phyloP scores from a whole-genome alignment of 1,284 basidiomycete species.

The Fereydounia khargensis region DNA sequence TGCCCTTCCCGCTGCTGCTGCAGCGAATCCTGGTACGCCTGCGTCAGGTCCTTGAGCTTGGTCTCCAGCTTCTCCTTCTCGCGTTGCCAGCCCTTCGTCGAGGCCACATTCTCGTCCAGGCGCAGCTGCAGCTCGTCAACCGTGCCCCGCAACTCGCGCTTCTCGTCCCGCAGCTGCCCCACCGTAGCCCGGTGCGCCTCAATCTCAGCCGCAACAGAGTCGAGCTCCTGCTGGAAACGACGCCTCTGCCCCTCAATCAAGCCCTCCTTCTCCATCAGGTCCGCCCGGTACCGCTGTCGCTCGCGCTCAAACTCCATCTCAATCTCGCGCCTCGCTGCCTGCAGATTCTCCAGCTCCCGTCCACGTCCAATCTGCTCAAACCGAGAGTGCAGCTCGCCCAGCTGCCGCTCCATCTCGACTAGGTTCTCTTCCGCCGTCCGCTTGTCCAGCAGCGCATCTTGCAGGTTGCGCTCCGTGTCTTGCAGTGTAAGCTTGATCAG shows the following conservation, averaged over 20 bases:
- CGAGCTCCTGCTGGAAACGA: slow-evolving; percentile 38
- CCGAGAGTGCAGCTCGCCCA: slow-evolving; percentile 67
- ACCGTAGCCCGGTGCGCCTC: slow-evolving; percentile 21
- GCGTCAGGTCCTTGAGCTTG: slow-evolving; percentile 63
- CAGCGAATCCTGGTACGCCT: slow-evolving; percentile 73
- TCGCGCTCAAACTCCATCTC: slow-evolving; percentile 74
- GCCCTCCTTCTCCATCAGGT: slow-evolving; percentile 73
- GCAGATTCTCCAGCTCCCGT: slow-evolving; percentile 68
- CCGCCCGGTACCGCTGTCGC: slow-evolving; percentile 72
- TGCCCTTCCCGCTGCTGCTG: slow-evolving; percentile 75
- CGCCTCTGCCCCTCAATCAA: slow-evolving; percentile 73
- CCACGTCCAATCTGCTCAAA: slow-evolving; percentile 66
- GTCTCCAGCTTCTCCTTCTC: slow-evolving; percentile 79
- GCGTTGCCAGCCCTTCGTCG: slow-evolving; percentile 75
- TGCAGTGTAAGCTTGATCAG: slow-evolving; percentile 6
- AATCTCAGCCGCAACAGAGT: slow-evolving; percentile 17
- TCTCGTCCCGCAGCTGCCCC: slow-evolving; percentile 64
- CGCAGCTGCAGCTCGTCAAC: slow-evolving; percentile 73
- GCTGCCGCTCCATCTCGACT: slow-evolving; percentile 63
- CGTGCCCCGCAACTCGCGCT: slow-evolving; percentile 72
- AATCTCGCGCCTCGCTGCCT: slow-evolving; percentile 66
- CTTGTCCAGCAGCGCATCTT: slow-evolving; percentile 63
- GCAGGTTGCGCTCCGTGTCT: slow-evolving; percentile 54
- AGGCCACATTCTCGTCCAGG: slow-evolving; percentile 75
- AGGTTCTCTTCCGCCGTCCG: slow-evolving; percentile 64